Percentiles rank a stretch among this genome's conserved stretches.
Evolutionary conservation across 495 filamentous ascomycete genomes (phyloP).

Genomic region (Neurospora sp.): DNA sequence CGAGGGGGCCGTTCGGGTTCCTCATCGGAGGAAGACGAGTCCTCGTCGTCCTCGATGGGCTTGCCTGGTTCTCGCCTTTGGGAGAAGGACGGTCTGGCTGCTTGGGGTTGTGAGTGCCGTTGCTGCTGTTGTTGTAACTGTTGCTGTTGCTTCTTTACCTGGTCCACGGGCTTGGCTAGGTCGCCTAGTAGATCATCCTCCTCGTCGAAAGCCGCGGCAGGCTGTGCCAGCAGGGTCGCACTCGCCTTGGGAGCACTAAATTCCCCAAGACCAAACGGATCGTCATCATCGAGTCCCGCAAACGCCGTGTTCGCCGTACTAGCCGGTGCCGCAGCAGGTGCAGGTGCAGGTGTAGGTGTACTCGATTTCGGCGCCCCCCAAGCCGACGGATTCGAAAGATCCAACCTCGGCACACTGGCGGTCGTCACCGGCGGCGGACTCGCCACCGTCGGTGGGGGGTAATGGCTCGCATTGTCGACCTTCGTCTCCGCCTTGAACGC

Average conservation of each 20-base stretch:
- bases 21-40: constrained; percentile 31
- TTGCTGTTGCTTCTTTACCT: constrained; percentile 41
- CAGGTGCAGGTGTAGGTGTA: background rate
- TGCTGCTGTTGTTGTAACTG: constrained; percentile 19
- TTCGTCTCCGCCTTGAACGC: constrained; percentile 49
- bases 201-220: constrained; percentile 49
- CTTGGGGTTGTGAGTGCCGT: background rate
- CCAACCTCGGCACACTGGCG: constrained; percentile 14
- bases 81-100: constrained; percentile 9
- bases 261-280: constrained; percentile 79
- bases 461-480: constrained; percentile 51
- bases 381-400: constrained; percentile 29
- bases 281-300: constrained; percentile 44
- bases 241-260: constrained; percentile 37
- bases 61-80: constrained; percentile 34
- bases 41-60: constrained; percentile 35
- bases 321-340: constrained; percentile 6
- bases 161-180: constrained; percentile 76
- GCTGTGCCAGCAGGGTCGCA: constrained; percentile 16
- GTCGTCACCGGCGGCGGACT: constrained; percentile 12
- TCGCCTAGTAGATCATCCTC: constrained; percentile 88
- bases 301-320: constrained; percentile 11
- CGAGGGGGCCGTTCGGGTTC: constrained; percentile 21
- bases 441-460: constrained; percentile 39
- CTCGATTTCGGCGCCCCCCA: constrained; percentile 21